These are phyloP conservation scores for Pyrenochaeta sp. DNA, from an alignment of 2,329 filamentous ascomycete species.

Conservation along the genomic window DNA sequence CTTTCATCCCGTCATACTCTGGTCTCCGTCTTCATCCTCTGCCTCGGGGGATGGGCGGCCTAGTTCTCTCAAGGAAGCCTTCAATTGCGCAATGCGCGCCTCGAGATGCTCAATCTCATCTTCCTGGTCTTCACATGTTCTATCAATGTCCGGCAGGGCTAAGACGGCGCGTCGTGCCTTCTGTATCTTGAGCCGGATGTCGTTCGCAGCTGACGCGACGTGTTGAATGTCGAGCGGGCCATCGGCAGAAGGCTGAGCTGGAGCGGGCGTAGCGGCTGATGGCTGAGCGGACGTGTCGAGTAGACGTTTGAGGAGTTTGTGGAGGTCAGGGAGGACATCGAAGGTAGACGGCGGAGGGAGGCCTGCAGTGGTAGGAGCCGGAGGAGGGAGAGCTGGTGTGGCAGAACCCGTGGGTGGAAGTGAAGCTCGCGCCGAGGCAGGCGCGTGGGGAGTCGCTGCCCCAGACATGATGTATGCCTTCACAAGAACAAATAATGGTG, in stretches of 20 bases:
- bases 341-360: conserved; percentile 82
- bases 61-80: conserved; percentile 47
- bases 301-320: conserved; percentile 78
- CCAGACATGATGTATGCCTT: conserved; percentile 39
- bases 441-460: conserved; percentile 43
- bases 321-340: conserved; percentile 84
- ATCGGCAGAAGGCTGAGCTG: conserved; percentile 36
- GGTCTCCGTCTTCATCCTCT: conserved; percentile 34
- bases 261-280: conserved; percentile 34
- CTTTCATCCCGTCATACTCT: conserved; percentile 50
- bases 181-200: conserved; percentile 83
- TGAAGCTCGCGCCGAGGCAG: conserved; percentile 42
- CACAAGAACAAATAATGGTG: conserved; percentile 8
- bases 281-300: conserved; percentile 58
- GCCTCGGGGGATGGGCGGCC: conserved; percentile 30
- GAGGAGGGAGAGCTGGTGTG: conserved; percentile 36
- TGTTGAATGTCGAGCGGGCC: conserved; percentile 72
- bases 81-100: conserved; percentile 69
- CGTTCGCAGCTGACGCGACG: conserved; percentile 78
- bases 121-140: conserved; percentile 73
- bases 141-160: conserved; percentile 73
- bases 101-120: conserved; percentile 74
- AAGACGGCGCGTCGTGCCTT: conserved; percentile 74
- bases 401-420: conserved; percentile 42
- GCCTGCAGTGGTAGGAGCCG: conserved; percentile 55